These are phyloP conservation scores for Aaosphaeria pasadenensis DNA, from an alignment of 2,329 filamentous ascomycete species.

Conservation along the genomic window DNA sequence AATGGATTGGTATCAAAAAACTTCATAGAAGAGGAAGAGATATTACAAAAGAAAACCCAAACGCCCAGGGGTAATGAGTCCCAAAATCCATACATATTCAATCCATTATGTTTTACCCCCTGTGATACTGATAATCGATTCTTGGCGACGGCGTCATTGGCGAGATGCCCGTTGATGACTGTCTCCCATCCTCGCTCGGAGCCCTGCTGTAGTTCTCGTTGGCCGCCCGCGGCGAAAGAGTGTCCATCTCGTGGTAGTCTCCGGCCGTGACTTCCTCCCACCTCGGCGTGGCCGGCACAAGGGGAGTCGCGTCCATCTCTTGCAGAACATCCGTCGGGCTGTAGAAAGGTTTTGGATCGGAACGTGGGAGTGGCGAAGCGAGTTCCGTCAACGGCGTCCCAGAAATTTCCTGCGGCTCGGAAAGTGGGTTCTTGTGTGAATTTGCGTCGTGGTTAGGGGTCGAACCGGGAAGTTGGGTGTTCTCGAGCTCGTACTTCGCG, in stretches of 20 bases:
- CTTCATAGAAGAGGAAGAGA: too few species aligned
- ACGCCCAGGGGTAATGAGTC: too few species aligned
- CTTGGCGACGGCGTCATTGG: neutral
- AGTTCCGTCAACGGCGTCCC: conserved; percentile 11
- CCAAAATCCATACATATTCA: too few species aligned
- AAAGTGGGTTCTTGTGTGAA: neutral
- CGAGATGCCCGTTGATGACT: neutral
- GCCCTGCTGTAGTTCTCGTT: conserved; percentile 12
- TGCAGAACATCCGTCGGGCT: conserved; percentile 19
- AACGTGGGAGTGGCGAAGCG: conserved; percentile 6
- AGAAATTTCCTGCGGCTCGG: conserved; percentile 9
- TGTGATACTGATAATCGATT: neutral
- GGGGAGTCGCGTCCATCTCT: conserved; percentile 19
- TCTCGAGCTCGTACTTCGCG: conserved; percentile 11
- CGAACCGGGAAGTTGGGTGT: conserved; percentile 10
- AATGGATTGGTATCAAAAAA: too few species aligned
- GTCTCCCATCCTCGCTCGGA: conserved; percentile 19
- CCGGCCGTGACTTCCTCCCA: conserved; percentile 21
- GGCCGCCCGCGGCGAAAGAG: conserved; percentile 9
- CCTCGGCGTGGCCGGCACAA: conserved; percentile 10
- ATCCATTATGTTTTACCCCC: too few species aligned
- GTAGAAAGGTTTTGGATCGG: conserved; percentile 17
- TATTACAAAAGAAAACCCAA: too few species aligned
- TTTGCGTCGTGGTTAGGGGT: conserved; percentile 8
- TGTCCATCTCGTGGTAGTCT: conserved; percentile 18